Percentiles rank a stretch among this genome's conserved stretches.
phyloP scores from a whole-genome alignment of 2,329 filamentous ascomycete genomes.

The Trichoderma koningiopsis region DNA sequence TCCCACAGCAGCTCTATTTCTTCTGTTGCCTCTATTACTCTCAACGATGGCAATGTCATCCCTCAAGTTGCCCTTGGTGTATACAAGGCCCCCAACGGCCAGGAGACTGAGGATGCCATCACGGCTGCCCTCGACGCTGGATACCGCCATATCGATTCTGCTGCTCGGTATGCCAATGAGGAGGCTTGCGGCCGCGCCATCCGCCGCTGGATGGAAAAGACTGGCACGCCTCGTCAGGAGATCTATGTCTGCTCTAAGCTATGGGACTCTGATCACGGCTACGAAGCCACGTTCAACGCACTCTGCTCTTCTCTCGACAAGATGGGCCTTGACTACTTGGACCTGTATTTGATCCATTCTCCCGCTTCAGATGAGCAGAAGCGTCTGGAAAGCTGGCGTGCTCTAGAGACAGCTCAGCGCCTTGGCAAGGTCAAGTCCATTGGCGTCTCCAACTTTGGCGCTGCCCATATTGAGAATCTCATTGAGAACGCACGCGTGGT shows the following conservation, averaged over 20 bases:
- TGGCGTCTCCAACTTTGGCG: constrained; percentile 78
- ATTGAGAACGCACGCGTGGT: constrained; percentile 58
- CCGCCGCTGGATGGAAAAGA: constrained; percentile 66
- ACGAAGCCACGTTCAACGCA: constrained; percentile 56
- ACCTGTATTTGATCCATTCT: constrained; percentile 67
- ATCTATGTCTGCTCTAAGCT: constrained; percentile 69
- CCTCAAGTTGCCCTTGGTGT: constrained; percentile 56
- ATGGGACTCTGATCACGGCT: constrained; percentile 58
- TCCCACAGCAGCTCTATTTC: constrained; percentile 35
- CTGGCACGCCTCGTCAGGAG: constrained; percentile 64
- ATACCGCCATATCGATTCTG: constrained; percentile 58
- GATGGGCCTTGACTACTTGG: constrained; percentile 69
- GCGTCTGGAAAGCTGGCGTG: constrained; percentile 73
- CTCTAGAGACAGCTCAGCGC: constrained; percentile 66
- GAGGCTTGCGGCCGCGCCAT: constrained; percentile 70
- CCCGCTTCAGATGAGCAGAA: constrained; percentile 69
- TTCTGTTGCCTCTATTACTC: constrained; percentile 51
- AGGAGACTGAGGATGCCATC: constrained; percentile 63
- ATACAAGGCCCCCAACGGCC: constrained; percentile 50
- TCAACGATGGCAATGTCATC: constrained; percentile 72
- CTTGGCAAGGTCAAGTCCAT: constrained; percentile 68
- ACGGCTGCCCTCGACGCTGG: constrained; percentile 60
- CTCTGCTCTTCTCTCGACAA: constrained; percentile 67
- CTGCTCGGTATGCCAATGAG: constrained; percentile 65
- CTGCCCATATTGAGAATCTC: constrained; percentile 61